phyloP scores from a whole-genome alignment of 805 yeast genomes.

The Teunomyces atbi region DNA sequence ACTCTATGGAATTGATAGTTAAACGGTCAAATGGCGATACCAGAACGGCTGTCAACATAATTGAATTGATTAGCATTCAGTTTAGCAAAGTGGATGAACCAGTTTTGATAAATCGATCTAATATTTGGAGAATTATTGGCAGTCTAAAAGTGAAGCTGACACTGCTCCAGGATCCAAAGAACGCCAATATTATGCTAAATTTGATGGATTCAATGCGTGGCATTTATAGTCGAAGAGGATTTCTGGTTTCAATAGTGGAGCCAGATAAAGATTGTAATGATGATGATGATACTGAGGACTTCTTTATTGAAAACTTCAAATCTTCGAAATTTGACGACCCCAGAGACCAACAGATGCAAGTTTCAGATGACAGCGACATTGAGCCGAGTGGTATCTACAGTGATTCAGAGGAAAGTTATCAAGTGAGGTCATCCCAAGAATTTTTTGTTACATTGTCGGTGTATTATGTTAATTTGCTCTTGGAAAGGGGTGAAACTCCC shows the following conservation, averaged over 20 bases:
- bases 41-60: constrained; percentile 30
- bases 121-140: neutral
- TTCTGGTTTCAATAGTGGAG: constrained; percentile 5
- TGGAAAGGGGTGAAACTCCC: constrained; percentile 30
- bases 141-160: neutral
- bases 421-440: constrained; percentile 4
- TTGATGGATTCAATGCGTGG: constrained; percentile 6
- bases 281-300: constrained; percentile 7
- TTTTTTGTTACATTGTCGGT: constrained; percentile 15
- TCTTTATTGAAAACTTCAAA: constrained; percentile 16
- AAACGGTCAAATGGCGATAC: constrained; percentile 29
- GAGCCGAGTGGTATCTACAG: constrained; percentile 11
- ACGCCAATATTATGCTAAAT: constrained; percentile 12
- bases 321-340: constrained; percentile 3
- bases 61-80: constrained; percentile 28
- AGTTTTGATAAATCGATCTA: neutral
- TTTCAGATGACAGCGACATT: constrained; percentile 26
- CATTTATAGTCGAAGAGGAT: constrained; percentile 3
- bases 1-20: constrained; percentile 15
- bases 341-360: constrained; percentile 27
- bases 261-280: neutral
- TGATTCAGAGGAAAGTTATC: constrained; percentile 5
- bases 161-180: constrained; percentile 17
- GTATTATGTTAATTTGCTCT: constrained; percentile 15
- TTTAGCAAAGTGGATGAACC: constrained; percentile 1